Conservation (phyloP, 345 rosid genomes). For the Eucalyptus guilfoylei region DNA sequence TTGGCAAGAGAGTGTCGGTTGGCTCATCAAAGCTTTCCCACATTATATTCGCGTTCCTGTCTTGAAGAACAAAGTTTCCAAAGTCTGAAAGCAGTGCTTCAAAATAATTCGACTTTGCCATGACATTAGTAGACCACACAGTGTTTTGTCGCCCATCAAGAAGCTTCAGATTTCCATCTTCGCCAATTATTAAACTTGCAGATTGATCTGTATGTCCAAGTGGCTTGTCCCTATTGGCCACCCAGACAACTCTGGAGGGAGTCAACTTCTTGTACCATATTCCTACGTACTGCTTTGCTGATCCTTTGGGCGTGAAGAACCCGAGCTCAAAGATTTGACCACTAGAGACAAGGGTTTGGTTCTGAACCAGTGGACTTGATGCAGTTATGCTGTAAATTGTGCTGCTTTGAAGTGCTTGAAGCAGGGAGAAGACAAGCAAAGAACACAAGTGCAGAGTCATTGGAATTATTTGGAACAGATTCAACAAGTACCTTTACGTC, state of each 20-base stretch:
- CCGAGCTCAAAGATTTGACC: neutral
- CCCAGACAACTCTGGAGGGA: conserved; percentile 14
- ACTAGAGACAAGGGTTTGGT: neutral
- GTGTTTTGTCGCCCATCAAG: neutral
- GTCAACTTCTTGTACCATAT: neutral
- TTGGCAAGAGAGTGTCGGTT: conserved; percentile 22
- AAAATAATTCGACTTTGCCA: neutral
- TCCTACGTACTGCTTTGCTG: neutral
- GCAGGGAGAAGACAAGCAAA: neutral
- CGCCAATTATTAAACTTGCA: conserved; percentile 1
- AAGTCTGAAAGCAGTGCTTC: conserved; percentile 11
- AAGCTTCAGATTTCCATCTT: conserved; percentile 7
- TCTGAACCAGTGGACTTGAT: neutral
- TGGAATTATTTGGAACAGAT: neutral
- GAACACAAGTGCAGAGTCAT: neutral
- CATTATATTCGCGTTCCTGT: neutral
- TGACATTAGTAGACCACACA: conserved; percentile 10
- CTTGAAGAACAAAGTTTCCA: conserved; percentile 21
- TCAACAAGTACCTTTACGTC: neutral
- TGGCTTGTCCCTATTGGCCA: conserved; percentile 28
- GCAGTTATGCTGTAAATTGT: neutral
- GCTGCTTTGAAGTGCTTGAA: neutral
- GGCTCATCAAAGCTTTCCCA: conserved; percentile 39
- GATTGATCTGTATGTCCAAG: conserved; percentile 2
- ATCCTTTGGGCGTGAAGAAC: neutral